Evolutionary conservation across 2,329 filamentous ascomycete genomes (phyloP).

Genomic region (Sporothrix pseudoabietina): DNA sequence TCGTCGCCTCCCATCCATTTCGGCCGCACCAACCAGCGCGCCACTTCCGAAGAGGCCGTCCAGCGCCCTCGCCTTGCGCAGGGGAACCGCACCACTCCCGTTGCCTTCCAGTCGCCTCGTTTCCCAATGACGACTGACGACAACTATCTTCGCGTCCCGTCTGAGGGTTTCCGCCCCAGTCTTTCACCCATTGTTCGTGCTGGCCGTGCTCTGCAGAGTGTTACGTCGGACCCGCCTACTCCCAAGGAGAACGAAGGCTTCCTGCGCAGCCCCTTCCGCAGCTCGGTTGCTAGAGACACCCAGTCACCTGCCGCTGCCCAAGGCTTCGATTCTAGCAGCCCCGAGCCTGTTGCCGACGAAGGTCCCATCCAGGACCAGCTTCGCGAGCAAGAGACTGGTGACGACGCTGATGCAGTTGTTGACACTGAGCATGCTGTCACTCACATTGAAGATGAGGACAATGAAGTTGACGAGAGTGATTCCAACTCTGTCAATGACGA

Average conservation of each 20-base stretch:
- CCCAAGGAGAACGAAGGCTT: constrained; percentile 55
- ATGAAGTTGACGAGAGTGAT: not conserved
- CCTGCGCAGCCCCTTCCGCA: constrained; percentile 59
- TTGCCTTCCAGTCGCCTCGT: constrained; percentile 30
- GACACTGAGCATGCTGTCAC: not conserved
- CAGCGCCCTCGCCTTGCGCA: not conserved
- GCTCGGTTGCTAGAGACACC: constrained; percentile 42
- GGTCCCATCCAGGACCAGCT: not conserved
- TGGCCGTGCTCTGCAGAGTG: constrained; percentile 58
- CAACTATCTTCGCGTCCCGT: constrained; percentile 37
- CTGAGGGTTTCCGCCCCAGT: constrained; percentile 46
- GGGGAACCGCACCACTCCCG: constrained; percentile 18
- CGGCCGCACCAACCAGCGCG: not conserved
- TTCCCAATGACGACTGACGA: constrained; percentile 12
- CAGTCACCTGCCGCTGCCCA: constrained; percentile 38
- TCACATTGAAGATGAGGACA: not conserved
- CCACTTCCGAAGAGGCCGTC: not conserved
- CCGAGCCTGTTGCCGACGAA: constrained; percentile 12
- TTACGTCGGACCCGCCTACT: constrained; percentile 61
- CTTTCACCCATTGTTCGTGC: constrained; percentile 62
- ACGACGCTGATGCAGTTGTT: not conserved
- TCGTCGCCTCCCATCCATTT: constrained; percentile 30
- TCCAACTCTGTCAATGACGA: not conserved
- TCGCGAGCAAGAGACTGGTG: constrained; percentile 10
- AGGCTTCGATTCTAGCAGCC: not conserved